Percentiles rank a stretch among this genome's conserved stretches.
Evolutionary conservation across 768 basidiomycete genomes (phyloP).

Genomic region (Hericium rajendrae): DNA sequence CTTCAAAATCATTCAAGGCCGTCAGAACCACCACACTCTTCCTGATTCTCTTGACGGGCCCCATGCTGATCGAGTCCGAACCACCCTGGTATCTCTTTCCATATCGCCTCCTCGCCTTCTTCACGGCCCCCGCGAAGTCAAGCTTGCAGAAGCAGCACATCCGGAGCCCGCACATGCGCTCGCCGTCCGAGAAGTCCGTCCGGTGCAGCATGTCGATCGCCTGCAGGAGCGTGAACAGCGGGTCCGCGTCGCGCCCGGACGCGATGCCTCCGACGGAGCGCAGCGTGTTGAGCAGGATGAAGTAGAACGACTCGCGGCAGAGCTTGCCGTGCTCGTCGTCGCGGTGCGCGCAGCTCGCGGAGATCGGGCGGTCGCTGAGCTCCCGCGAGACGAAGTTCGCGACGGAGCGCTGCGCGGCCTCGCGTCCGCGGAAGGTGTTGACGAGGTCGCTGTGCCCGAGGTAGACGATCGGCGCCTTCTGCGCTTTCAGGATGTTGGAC

Average conservation of each 20-base stretch:
- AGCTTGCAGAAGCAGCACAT: conserved; percentile 44
- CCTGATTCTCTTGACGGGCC: neutral
- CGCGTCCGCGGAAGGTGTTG: conserved; percentile 50
- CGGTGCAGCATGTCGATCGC: conserved; percentile 63
- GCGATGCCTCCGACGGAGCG: conserved; percentile 65
- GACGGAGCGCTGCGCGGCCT: conserved; percentile 52
- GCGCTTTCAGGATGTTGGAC: neutral
- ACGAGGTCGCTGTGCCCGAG: conserved; percentile 32
- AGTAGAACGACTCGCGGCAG: conserved; percentile 70
- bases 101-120: conserved; percentile 50
- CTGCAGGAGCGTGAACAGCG: conserved; percentile 58
- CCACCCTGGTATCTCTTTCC: conserved; percentile 53
- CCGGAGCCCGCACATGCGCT: conserved; percentile 37
- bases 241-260: conserved; percentile 64
- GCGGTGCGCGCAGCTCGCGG: conserved; percentile 38
- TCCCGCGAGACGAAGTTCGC: conserved; percentile 49
- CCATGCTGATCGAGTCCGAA: conserved; percentile 34
- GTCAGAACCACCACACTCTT: neutral
- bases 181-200: conserved; percentile 60
- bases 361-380: conserved; percentile 39
- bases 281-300: conserved; percentile 63
- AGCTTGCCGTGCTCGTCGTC: conserved; percentile 24
- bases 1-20: too few species aligned
- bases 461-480: conserved; percentile 7
- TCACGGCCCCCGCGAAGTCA: conserved; percentile 33